These are phyloP conservation scores for Suillus cothurnatus DNA, from an alignment of 768 basidiomycete genomes.

Conservation along the genomic window DNA sequence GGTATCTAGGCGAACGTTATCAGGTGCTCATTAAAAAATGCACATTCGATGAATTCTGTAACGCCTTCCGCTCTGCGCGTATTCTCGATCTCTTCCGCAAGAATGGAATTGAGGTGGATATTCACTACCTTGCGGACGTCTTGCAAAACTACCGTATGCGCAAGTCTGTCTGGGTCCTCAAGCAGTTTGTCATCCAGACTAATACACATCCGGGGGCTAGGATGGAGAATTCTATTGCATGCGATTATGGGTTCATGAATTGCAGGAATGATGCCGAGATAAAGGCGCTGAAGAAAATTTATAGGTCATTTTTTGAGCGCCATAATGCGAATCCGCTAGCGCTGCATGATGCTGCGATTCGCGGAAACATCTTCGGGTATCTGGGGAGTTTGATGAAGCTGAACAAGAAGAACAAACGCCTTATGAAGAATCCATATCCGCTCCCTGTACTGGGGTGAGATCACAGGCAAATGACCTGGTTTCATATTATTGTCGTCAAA, in stretches of 20 bases:
- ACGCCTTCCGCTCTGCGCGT: constrained; percentile 2
- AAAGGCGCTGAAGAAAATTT: constrained; percentile 32
- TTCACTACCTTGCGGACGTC: constrained; percentile 6
- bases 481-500: not conserved
- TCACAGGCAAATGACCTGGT: not conserved
- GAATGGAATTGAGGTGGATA: not conserved
- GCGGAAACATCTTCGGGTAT: constrained; percentile 34
- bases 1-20: not conserved
- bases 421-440: constrained; percentile 36
- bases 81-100: constrained; percentile 13
- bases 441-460: not conserved
- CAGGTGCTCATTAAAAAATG: constrained; percentile 10
- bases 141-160: not conserved
- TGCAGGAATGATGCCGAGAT: constrained; percentile 12
- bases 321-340: constrained; percentile 29
- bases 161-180: constrained; percentile 19
- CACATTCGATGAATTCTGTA: constrained; percentile 17
- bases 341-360: constrained; percentile 38
- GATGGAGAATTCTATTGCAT: not conserved
- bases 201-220: not conserved
- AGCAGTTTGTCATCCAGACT: constrained; percentile 1
- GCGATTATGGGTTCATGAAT: constrained; percentile 21
- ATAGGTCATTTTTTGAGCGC: constrained; percentile 34
- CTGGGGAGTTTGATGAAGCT: constrained; percentile 24
- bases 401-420: constrained; percentile 26